Conservation (phyloP, 2,329 filamentous ascomycete species). For the Ophiostoma angusticollis region DNA sequence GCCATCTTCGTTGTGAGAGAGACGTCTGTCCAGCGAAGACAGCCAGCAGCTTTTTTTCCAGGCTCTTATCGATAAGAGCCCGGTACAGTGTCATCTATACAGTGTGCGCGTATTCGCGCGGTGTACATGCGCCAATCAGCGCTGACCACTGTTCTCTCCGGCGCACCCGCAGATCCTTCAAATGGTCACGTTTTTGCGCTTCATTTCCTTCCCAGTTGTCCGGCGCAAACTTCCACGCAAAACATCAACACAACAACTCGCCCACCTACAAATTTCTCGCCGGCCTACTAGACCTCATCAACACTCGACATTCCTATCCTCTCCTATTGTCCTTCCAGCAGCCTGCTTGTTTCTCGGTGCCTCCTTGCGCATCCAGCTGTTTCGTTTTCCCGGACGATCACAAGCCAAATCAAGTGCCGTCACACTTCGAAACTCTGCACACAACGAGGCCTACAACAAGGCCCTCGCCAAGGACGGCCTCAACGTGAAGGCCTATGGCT, state of each 20-base stretch:
- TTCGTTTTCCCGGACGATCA: neutral
- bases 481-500: neutral
- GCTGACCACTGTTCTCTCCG: conserved; percentile 15
- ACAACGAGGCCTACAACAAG: neutral
- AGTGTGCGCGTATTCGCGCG: no score
- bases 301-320: neutral
- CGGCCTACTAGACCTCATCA: neutral
- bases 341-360: no score
- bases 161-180: conserved; percentile 7
- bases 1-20: conserved; percentile 16
- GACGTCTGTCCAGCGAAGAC: neutral
- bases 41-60: conserved; percentile 6
- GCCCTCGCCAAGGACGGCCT: no score
- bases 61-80: conserved; percentile 10
- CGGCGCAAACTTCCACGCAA: conserved; percentile 4
- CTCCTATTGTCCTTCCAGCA: neutral
- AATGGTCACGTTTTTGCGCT: neutral
- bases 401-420: no score
- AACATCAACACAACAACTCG: conserved; percentile 1
- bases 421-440: neutral
- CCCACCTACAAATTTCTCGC: neutral
- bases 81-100: neutral
- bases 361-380: neutral
- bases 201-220: neutral
- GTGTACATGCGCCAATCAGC: conserved; percentile 18